These are phyloP conservation scores for Oligophagozyma castellii DNA, from an alignment of 1,139 yeast genomes.

Conservation along the genomic window DNA sequence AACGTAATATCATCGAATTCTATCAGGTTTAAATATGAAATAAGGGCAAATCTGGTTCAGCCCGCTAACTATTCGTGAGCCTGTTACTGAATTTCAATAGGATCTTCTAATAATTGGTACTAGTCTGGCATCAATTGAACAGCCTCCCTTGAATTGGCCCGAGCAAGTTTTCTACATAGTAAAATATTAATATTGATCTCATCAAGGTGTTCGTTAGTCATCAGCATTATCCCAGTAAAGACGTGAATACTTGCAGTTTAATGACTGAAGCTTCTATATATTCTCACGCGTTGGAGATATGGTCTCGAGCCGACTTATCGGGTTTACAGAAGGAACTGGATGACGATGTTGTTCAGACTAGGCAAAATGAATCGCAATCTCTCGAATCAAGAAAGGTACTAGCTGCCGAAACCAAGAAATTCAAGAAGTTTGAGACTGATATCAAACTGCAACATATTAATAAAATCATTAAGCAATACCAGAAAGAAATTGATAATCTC, in stretches of 20 bases:
- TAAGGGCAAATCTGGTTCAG: no score
- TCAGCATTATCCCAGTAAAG: no score
- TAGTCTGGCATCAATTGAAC: no score
- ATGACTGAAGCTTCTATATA: constrained; percentile 23
- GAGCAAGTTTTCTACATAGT: no score
- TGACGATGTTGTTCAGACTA: constrained; percentile 57
- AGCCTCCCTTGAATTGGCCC: no score
- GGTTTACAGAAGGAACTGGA: constrained; percentile 59
- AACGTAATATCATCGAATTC: no score
- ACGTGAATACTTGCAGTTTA: background rate
- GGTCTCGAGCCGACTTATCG: constrained; percentile 67
- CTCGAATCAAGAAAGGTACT: constrained; percentile 58
- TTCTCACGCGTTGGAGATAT: constrained; percentile 54
- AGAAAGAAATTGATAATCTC: constrained; percentile 71
- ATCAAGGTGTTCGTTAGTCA: no score
- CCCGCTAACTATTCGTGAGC: no score
- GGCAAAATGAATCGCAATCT: constrained; percentile 55
- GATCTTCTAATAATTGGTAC: no score
- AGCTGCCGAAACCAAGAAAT: constrained; percentile 72
- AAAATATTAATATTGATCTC: no score
- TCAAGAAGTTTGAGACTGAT: constrained; percentile 54
- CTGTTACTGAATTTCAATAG: no score
- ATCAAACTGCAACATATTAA: constrained; percentile 48
- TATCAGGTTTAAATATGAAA: no score
- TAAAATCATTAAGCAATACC: constrained; percentile 71